Evolutionary conservation across 768 basidiomycete genomes (phyloP).

Genomic region (Lactarius quietus): DNA sequence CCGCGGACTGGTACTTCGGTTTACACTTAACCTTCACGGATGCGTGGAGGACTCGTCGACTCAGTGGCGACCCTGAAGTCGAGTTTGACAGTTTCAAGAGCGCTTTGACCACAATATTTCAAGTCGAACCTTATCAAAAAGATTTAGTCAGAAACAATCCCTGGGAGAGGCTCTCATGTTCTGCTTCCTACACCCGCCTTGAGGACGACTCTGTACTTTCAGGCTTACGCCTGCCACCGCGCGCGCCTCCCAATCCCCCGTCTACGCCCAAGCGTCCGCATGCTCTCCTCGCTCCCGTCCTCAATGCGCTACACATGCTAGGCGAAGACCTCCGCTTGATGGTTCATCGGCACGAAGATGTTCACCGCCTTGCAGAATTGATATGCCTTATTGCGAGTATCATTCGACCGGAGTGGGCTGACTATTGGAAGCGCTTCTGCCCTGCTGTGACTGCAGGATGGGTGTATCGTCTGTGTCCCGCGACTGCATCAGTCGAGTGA

Average conservation of each 20-base stretch:
- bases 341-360: slow-evolving; percentile 50
- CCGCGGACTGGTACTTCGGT: slow-evolving; percentile 50
- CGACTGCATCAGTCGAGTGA: not conserved
- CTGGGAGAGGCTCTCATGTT: slow-evolving; percentile 50
- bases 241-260: not conserved
- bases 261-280: slow-evolving; percentile 35
- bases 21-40: slow-evolving; percentile 55
- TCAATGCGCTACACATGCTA: slow-evolving; percentile 76
- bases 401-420: slow-evolving; percentile 82
- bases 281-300: slow-evolving; percentile 49
- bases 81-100: slow-evolving; percentile 56
- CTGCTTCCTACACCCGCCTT: slow-evolving; percentile 46
- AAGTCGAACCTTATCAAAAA: slow-evolving; percentile 28
- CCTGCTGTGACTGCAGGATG: slow-evolving; percentile 59
- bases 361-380: slow-evolving; percentile 56
- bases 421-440: slow-evolving; percentile 86
- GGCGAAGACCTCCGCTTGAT: slow-evolving; percentile 65
- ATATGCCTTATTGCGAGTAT: slow-evolving; percentile 59
- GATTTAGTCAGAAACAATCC: slow-evolving; percentile 25
- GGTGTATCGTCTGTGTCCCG: slow-evolving; percentile 35
- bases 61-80: slow-evolving; percentile 42
- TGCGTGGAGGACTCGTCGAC: slow-evolving; percentile 49
- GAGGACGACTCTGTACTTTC: slow-evolving; percentile 57
- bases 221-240: slow-evolving; percentile 39
- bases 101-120: slow-evolving; percentile 50